Evolutionary conservation across 805 yeast genomes (phyloP).

Genomic region (Saccharomycopsis schoenii): DNA sequence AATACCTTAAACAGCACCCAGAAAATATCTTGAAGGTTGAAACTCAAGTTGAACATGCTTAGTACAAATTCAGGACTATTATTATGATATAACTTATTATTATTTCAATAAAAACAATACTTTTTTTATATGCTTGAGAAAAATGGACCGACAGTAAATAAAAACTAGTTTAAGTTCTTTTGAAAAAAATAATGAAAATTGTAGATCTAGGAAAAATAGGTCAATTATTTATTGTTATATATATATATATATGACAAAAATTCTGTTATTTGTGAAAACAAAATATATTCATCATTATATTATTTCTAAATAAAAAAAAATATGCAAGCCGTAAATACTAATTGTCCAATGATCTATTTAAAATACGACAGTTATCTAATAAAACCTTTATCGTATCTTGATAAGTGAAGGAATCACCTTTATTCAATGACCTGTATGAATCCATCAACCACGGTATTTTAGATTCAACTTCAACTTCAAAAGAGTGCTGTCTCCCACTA

Average conservation of each 20-base stretch:
- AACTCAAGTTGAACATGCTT: slow-evolving; percentile 8
- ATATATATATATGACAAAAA: too few species aligned
- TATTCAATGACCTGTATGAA: slow-evolving; percentile 30
- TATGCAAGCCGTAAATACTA: neutral
- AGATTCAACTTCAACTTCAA: slow-evolving; percentile 45
- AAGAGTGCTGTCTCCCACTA: slow-evolving; percentile 21
- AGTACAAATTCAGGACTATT: neutral
- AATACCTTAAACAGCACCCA: slow-evolving; percentile 15
- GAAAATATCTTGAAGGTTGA: slow-evolving; percentile 18
- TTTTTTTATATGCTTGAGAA: neutral
- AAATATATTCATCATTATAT: too few species aligned
- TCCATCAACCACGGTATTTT: slow-evolving; percentile 33
- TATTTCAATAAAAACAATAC: neutral
- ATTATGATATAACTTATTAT: neutral
- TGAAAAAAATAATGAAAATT: neutral
- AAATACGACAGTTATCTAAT: slow-evolving; percentile 47
- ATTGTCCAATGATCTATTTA: slow-evolving; percentile 19
- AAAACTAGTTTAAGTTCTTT: neutral
- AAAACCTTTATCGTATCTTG: slow-evolving; percentile 50
- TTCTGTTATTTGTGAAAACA: too few species aligned
- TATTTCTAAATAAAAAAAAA: neutral
- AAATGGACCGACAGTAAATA: neutral
- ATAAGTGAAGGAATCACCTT: slow-evolving; percentile 41
- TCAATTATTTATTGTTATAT: too few species aligned
- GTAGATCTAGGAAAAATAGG: neutral